Evolutionary conservation across 805 yeast species (phyloP).

Genomic region (Yamadazyma tumulicola): DNA sequence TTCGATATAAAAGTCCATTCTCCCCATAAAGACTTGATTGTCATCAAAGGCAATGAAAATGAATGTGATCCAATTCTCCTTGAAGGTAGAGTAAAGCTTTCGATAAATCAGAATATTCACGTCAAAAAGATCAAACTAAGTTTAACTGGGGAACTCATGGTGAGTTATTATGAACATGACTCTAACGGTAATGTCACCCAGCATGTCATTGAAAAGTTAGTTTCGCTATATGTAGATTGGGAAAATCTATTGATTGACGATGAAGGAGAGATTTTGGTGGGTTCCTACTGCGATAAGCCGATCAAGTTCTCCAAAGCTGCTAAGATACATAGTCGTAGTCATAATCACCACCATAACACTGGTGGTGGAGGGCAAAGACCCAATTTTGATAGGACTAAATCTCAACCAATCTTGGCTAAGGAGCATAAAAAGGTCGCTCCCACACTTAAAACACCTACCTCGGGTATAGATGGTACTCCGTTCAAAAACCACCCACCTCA

Average conservation of each 20-base stretch:
- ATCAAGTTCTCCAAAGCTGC: conserved; percentile 14
- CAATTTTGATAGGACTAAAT: conserved; percentile 23
- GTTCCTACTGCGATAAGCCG: conserved; percentile 40
- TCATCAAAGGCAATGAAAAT: conserved; percentile 42
- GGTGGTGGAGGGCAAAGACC: conserved; percentile 1
- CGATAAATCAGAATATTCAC: conserved; percentile 41
- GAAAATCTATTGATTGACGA: conserved; percentile 39
- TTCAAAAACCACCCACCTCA: conserved; percentile 27
- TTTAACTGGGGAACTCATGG: conserved; percentile 40
- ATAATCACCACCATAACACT: background rate
- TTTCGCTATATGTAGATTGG: conserved; percentile 46
- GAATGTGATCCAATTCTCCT: conserved; percentile 43
- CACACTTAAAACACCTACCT: conserved; percentile 23
- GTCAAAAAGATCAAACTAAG: conserved; percentile 36
- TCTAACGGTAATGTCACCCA: conserved; percentile 25
- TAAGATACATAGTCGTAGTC: background rate
- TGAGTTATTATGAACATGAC: conserved; percentile 38
- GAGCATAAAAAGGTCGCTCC: conserved; percentile 3
- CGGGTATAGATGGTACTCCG: conserved; percentile 44
- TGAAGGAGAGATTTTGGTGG: conserved; percentile 36
- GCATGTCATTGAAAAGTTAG: conserved; percentile 35
- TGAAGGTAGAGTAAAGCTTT: conserved; percentile 46
- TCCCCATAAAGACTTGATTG: conserved; percentile 37
- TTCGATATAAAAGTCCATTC: conserved; percentile 38
- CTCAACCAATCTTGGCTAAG: conserved; percentile 21